Percentiles rank a stretch among this genome's conserved stretches.
These are phyloP conservation scores for Ambrosia trifida DNA, from an alignment of 129 eudicot genomes.

Conservation along the genomic window DNA sequence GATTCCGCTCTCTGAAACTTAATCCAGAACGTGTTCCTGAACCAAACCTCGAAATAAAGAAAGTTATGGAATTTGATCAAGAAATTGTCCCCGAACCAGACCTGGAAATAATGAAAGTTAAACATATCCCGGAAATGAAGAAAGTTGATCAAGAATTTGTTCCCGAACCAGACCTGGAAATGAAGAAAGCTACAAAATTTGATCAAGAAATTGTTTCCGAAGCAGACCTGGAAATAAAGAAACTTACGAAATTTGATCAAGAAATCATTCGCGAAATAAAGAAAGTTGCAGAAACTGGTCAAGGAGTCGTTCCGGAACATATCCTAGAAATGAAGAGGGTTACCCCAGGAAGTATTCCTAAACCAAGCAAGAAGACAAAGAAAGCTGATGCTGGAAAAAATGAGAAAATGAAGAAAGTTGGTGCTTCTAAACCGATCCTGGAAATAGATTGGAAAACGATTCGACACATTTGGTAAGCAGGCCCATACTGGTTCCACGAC, in stretches of 20 bases:
- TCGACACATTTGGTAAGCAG: slow-evolving; percentile 28
- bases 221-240: background rate
- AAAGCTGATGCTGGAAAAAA: background rate
- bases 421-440: background rate
- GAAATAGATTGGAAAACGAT: slow-evolving; percentile 30
- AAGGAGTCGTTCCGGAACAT: background rate
- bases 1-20: slow-evolving; percentile 7
- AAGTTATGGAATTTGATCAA: slow-evolving; percentile 5
- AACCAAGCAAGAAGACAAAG: slow-evolving; percentile 9
- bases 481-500: background rate
- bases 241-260: background rate
- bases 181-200: slow-evolving; percentile 4
- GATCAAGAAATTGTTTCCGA: background rate
- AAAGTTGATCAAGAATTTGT: background rate
- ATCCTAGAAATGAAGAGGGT: slow-evolving; percentile 1
- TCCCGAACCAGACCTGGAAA: background rate
- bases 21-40: background rate
- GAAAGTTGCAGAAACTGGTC: background rate
- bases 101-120: background rate
- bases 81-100: background rate
- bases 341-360: background rate
- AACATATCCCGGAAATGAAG: background rate
- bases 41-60: slow-evolving; percentile 2
- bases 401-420: slow-evolving; percentile 2
- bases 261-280: background rate